These are phyloP conservation scores for Syzygium malaccense DNA, from an alignment of 441 rosid genomes.

Conservation along the genomic window DNA sequence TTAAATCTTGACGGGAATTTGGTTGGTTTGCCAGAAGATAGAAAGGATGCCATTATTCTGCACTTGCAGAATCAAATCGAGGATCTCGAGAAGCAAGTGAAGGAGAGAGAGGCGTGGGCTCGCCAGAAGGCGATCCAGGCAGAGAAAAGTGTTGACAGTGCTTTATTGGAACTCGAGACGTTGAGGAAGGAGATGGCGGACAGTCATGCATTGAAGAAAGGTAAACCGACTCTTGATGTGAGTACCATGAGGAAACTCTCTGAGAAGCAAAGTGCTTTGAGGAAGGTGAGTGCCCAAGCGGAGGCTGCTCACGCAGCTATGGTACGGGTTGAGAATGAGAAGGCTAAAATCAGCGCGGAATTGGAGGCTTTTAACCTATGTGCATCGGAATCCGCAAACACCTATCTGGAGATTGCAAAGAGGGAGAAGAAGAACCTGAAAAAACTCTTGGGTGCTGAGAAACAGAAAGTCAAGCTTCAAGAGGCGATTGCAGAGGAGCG, in stretches of 20 bases:
- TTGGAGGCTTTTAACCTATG: neutral
- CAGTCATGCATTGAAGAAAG: neutral
- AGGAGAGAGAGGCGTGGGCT: constrained; percentile 1
- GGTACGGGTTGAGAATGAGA: neutral
- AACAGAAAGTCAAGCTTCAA: neutral
- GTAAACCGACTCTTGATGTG: neutral
- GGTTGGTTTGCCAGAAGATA: neutral
- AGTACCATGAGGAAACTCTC: neutral
- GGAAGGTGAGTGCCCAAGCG: neutral
- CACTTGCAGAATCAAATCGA: neutral
- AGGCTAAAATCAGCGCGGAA: neutral
- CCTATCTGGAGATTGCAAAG: neutral
- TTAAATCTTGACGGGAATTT: neutral
- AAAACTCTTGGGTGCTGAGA: neutral
- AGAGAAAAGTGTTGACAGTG: neutral
- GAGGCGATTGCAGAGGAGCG: neutral
- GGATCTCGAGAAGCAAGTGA: neutral
- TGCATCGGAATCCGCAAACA: neutral
- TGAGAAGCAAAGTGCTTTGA: neutral
- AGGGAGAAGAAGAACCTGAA: neutral
- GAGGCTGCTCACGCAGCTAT: neutral
- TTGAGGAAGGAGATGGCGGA: neutral
- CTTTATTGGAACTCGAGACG: neutral
- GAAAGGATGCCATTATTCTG: neutral
- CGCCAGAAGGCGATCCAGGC: neutral